Conservation (phyloP, 164 flowering plant genomes). For the Warburgia ugandensis region DNA sequence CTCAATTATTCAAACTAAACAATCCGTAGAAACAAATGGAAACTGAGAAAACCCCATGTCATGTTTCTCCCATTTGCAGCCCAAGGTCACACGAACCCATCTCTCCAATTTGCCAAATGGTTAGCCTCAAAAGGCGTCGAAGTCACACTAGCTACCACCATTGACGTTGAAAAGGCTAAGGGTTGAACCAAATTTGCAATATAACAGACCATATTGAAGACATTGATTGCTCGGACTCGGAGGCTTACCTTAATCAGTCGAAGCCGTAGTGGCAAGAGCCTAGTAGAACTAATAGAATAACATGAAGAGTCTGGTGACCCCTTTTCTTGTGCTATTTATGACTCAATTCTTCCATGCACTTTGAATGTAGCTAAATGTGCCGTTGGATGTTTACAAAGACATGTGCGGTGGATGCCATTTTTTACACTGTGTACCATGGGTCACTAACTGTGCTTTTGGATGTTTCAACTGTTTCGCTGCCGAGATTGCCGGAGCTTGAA, state of each 20-base stretch:
- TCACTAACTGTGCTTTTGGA: conserved; percentile 8
- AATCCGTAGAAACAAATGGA: no score
- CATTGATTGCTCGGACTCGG: background rate
- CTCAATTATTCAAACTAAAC: no score
- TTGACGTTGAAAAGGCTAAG: background rate
- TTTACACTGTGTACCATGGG: conserved; percentile 7
- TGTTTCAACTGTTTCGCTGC: conserved; percentile 5
- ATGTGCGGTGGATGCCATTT: conserved; percentile 7
- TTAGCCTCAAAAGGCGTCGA: background rate
- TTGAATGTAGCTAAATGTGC: conserved; percentile 5
- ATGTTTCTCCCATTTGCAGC: background rate
- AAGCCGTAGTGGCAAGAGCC: background rate
- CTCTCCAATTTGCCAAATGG: conserved; percentile 6
- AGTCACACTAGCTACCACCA: conserved; percentile 2
- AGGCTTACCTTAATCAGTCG: conserved; percentile 5
- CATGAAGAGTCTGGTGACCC: background rate
- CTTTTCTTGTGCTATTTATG: conserved; percentile 8
- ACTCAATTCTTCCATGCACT: conserved; percentile 11
- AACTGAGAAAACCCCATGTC: no score
- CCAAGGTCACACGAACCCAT: conserved; percentile 5
- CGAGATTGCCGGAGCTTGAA: conserved; percentile 22
- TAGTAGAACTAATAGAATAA: background rate
- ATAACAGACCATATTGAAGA: background rate
- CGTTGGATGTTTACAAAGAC: conserved; percentile 11
- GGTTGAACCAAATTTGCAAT: conserved; percentile 1